phyloP scores from a whole-genome alignment of 2,329 filamentous ascomycete genomes.

The Didymella lethalis region DNA sequence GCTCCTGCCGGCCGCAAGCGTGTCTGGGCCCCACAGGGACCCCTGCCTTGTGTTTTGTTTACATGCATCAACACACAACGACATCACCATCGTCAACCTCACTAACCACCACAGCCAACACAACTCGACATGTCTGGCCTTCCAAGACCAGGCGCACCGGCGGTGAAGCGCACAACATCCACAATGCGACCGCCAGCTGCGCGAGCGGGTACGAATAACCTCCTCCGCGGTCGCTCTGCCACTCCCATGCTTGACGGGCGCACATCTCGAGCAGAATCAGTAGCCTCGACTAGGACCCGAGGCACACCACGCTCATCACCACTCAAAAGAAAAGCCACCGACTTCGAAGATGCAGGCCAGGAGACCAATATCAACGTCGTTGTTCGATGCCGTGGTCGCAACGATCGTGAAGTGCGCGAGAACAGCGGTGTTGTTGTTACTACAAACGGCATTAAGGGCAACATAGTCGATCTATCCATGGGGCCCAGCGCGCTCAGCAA shows the following conservation, averaged over 20 bases:
- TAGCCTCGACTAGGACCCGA: slow-evolving; percentile 63
- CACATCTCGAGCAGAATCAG: slow-evolving; percentile 74
- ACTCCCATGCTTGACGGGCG: slow-evolving; percentile 59
- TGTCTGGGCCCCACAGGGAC: slow-evolving; percentile 12
- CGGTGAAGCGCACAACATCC: slow-evolving; percentile 55
- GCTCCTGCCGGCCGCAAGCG: slow-evolving; percentile 9
- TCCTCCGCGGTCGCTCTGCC: slow-evolving; percentile 59
- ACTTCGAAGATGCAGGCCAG: slow-evolving; percentile 76
- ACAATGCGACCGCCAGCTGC: slow-evolving; percentile 64
- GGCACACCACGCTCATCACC: slow-evolving; percentile 53
- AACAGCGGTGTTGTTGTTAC: slow-evolving; percentile 93
- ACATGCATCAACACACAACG: slow-evolving; percentile 28
- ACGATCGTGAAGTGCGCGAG: slow-evolving; percentile 89
- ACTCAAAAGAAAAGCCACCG: slow-evolving; percentile 85
- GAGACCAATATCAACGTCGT: slow-evolving; percentile 99
- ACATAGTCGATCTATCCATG: slow-evolving; percentile 86
- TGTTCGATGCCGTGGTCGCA: slow-evolving; percentile 90
- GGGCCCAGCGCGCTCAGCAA: slow-evolving; percentile 91
- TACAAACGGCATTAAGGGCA: slow-evolving; percentile 88
- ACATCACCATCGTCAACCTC: slow-evolving; percentile 22
- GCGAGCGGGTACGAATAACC: slow-evolving; percentile 56
- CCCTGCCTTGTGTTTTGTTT: slow-evolving; percentile 26
- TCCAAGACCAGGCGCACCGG: slow-evolving; percentile 59
- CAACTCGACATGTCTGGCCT: slow-evolving; percentile 61
- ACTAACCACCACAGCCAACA: slow-evolving; percentile 23